Evolutionary conservation across 176 grass and related monocot species (phyloP).

Genomic region (Triticum monococcum): DNA sequence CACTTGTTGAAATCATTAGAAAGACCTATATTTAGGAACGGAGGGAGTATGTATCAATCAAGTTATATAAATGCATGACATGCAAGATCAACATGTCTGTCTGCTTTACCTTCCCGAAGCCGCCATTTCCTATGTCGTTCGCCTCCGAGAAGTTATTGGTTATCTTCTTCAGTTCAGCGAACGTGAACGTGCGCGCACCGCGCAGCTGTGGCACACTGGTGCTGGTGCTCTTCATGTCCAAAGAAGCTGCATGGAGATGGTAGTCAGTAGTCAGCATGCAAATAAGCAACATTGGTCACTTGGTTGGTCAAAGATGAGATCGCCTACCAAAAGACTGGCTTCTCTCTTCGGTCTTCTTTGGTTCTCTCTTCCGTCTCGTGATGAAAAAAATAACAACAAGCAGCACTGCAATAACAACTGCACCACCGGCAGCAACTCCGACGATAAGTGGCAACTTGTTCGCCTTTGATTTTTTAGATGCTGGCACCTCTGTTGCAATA

Average conservation of each 20-base stretch:
- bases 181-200: slow-evolving; percentile 61
- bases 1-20: too few species aligned
- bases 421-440: slow-evolving; percentile 44
- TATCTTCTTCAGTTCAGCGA: slow-evolving; percentile 69
- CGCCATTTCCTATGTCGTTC: slow-evolving; percentile 61
- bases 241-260: slow-evolving; percentile 44
- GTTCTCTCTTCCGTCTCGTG: slow-evolving; percentile 34
- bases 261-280: background rate
- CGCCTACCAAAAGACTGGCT: slow-evolving; percentile 56
- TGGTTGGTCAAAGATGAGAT: background rate
- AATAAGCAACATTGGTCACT: background rate
- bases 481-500: background rate
- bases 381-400: slow-evolving; percentile 32
- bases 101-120: slow-evolving; percentile 67
- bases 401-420: slow-evolving; percentile 32
- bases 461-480: slow-evolving; percentile 16
- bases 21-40: too few species aligned
- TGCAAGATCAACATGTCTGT: background rate
- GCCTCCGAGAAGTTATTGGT: slow-evolving; percentile 65
- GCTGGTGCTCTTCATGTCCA: slow-evolving; percentile 66
- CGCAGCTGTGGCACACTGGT: slow-evolving; percentile 60
- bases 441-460: slow-evolving; percentile 46
- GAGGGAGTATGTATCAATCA: too few species aligned
- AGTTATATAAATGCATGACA: background rate
- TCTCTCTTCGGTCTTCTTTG: slow-evolving; percentile 35